phyloP scores from a whole-genome alignment of 116 monocot species.

The Posidonia oceanica region DNA sequence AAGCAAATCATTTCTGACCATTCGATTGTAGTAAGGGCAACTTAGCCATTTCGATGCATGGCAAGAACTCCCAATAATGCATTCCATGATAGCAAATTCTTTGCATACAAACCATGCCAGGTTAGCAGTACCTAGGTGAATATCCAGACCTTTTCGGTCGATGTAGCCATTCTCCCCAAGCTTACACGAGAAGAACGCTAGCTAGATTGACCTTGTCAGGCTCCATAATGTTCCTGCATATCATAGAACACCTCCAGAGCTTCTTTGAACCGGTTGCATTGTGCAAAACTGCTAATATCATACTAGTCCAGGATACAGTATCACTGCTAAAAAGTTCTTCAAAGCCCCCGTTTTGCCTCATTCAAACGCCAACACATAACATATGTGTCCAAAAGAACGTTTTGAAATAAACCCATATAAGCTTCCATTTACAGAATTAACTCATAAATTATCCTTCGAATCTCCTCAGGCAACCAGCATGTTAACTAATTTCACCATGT shows the following conservation, averaged over 20 bases:
- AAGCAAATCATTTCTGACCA: conserved; percentile 25
- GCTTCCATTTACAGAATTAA: conserved; percentile 17
- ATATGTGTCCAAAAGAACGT: conserved; percentile 72
- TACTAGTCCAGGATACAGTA: conserved; percentile 56
- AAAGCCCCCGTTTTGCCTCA: conserved; percentile 35
- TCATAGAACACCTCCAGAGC: conserved; percentile 43
- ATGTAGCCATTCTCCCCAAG: conserved; percentile 57
- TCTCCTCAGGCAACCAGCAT: conserved; percentile 46
- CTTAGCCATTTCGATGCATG: conserved; percentile 37
- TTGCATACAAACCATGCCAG: conserved; percentile 69
- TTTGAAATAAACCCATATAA: conserved; percentile 17
- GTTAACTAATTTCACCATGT: conserved; percentile 38
- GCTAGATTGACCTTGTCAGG: conserved; percentile 51
- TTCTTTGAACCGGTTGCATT: conserved; percentile 35
- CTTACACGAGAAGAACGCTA: conserved; percentile 60
- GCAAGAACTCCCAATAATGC: conserved; percentile 56
- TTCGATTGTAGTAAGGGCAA: conserved; percentile 26
- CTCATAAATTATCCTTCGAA: conserved; percentile 32
- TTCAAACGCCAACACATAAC: conserved; percentile 40
- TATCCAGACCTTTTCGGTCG: conserved; percentile 33
- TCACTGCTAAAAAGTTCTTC: conserved; percentile 35
- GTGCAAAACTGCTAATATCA: conserved; percentile 47
- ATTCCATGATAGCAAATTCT: conserved; percentile 62
- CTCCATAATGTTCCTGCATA: conserved; percentile 37
- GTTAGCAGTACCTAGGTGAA: conserved; percentile 41